These are phyloP conservation scores for Pugionium dolabratum DNA, from an alignment of 345 rosid genomes.

Conservation along the genomic window DNA sequence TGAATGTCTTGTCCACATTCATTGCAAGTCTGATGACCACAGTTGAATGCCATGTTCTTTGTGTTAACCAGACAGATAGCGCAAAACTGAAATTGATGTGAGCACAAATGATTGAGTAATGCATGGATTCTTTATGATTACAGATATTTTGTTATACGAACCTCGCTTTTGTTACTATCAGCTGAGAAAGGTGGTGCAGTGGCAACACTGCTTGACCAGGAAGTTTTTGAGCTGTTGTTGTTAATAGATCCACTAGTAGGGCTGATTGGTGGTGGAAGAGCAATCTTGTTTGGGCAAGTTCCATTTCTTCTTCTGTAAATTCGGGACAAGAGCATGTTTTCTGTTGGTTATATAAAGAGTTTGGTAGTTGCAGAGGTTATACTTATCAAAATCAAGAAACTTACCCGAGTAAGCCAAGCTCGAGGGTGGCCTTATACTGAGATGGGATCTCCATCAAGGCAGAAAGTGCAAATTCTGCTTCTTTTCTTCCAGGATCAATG, in stretches of 20 bases:
- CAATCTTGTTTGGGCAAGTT: conserved; percentile 49
- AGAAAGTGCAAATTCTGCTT: conserved; percentile 73
- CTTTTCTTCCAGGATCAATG: conserved; percentile 52
- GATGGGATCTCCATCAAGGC: conserved; percentile 89
- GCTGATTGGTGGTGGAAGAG: conserved; percentile 69
- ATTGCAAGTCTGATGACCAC: conserved; percentile 88
- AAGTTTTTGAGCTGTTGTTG: conserved; percentile 39
- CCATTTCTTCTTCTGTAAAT: conserved; percentile 46
- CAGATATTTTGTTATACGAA: conserved; percentile 25
- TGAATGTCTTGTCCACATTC: conserved; percentile 68
- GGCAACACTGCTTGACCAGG: conserved; percentile 41
- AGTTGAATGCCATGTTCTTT: conserved; percentile 79
- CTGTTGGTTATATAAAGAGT: background rate
- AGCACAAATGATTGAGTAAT: background rate
- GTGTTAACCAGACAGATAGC: conserved; percentile 64
- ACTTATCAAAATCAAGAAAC: background rate
- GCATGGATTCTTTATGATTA: background rate
- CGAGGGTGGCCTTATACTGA: conserved; percentile 79
- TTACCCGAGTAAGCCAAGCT: conserved; percentile 78
- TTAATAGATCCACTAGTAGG: conserved; percentile 38
- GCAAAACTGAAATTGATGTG: conserved; percentile 51
- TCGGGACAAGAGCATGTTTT: conserved; percentile 7
- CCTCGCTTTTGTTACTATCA: conserved; percentile 53
- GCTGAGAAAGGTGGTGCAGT: conserved; percentile 40
- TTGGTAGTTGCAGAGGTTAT: background rate